phyloP scores from a whole-genome alignment of 2,329 filamentous ascomycete species.

The Xylariaceae sp. region DNA sequence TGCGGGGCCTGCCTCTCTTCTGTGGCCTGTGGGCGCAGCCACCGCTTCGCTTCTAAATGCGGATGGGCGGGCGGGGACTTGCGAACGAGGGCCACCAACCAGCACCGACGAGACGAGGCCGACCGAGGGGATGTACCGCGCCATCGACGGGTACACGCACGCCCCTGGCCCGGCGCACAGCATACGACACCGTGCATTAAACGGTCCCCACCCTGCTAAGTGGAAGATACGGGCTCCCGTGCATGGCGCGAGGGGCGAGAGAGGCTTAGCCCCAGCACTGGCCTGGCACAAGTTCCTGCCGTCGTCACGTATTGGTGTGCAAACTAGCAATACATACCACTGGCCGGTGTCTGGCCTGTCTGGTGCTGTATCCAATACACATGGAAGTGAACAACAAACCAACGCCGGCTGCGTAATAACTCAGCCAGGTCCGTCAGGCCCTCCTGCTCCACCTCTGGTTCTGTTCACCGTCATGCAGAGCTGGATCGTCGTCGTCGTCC shows the following conservation, averaged over 20 bases:
- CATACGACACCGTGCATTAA: constrained; percentile 24
- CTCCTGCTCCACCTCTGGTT: no score
- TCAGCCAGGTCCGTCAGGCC: neutral
- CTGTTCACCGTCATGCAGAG: no score
- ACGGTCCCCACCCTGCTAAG: constrained; percentile 11
- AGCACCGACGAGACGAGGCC: no score
- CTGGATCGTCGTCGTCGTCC: no score
- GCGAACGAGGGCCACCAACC: no score
- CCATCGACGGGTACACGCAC: constrained; percentile 6
- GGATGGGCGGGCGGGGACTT: constrained; percentile 21
- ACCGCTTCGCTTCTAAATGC: constrained; percentile 27
- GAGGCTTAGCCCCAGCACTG: no score
- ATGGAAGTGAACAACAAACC: neutral
- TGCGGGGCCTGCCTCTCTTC: no score
- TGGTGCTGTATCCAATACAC: neutral
- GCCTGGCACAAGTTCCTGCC: no score
- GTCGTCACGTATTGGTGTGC: no score
- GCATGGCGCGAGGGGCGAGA: constrained; percentile 11
- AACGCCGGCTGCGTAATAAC: neutral
- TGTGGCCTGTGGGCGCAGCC: constrained; percentile 22
- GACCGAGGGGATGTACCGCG: no score
- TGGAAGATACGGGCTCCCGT: constrained; percentile 16
- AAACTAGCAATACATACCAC: no score
- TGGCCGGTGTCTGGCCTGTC: neutral
- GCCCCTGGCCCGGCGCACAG: constrained; percentile 6